Evolutionary conservation across 129 eudicot species (phyloP).

Genomic region (Helichrysum umbraculigerum): DNA sequence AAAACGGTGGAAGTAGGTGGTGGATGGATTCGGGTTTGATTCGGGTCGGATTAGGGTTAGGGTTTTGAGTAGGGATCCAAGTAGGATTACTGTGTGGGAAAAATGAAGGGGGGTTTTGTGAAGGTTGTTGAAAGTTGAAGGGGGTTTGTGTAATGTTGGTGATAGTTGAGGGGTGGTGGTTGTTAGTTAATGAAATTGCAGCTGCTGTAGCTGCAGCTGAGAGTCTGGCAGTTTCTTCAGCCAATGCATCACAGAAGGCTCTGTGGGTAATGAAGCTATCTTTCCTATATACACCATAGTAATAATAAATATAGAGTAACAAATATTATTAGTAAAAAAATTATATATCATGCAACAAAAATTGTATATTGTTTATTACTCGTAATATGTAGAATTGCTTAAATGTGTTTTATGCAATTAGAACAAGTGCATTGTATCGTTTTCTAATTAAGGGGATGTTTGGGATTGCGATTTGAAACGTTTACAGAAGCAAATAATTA

Average conservation of each 20-base stretch:
- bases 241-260: conserved; percentile 83
- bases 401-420: neutral
- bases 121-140: conserved; percentile 31
- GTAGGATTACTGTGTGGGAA: conserved; percentile 55
- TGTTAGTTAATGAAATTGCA: conserved; percentile 23
- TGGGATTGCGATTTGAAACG: no score
- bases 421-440: neutral
- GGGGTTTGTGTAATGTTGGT: conserved; percentile 23
- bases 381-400: neutral
- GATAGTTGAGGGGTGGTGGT: conserved; percentile 32
- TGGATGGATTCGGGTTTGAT: conserved; percentile 55
- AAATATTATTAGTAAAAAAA: neutral
- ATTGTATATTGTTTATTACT: neutral
- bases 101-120: conserved; percentile 40
- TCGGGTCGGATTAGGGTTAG: conserved; percentile 21
- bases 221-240: conserved; percentile 91
- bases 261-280: conserved; percentile 83
- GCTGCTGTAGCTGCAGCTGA: conserved; percentile 43
- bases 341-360: conserved; percentile 15
- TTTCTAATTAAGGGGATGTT: no score
- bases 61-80: conserved; percentile 33
- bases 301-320: conserved; percentile 10
- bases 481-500: no score
- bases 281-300: conserved; percentile 39
- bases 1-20: conserved; percentile 40